Base-by-base conservation (phyloP, 306 rosid genomes). In the Dryas octopetala region DNA sequence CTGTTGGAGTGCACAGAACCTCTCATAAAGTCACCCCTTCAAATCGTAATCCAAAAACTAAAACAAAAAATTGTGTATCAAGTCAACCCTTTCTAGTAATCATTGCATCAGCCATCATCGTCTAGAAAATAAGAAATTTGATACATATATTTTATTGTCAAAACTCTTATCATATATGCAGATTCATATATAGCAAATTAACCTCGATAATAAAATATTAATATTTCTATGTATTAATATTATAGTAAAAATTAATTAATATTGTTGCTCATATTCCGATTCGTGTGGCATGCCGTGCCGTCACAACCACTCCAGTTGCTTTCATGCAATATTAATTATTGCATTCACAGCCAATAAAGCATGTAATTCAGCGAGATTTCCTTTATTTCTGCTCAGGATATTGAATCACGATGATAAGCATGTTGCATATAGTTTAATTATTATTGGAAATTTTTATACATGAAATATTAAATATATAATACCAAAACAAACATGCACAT, bases 261-360 rank as follows among this genome's bases (percentile, higher is more conserved):
- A 53, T 55, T 71, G 61, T 79, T 61, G 69, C 83, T 43, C 64
- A 72, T 71, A 61, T 74, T 85, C 83, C 51, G 84, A 85, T 74
- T 75, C 61, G 73, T 73, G 74, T 85, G 86, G 73, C 62, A 78
- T 79, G 89, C 85, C 97, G 96, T 92, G 91, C 88, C 93, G 89
- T 88, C 78, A 64, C 92, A 84, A 76, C 88, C 76, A 90, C 88
- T 78, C 19, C n/a, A 41, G 55, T 67, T 66, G 70, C 62, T 53
- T 60, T 61, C 46, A 38, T 65, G 48, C 68, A 65, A 19, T 44
- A 73, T 10, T 61, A 8, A 14, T 73, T 32, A 46, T 13, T 13
- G 12, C 5, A 26, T 44, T 16, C 59, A 60, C 60, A 53, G 46
- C 43, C 75, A 53, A 23, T 6, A 61, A 40, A 28, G 41, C 76